A percentile compares a stretch with the other conserved stretches of the same genome.
Conservation (phyloP, 768 basidiomycete species). For the Suillus brevipes region DNA sequence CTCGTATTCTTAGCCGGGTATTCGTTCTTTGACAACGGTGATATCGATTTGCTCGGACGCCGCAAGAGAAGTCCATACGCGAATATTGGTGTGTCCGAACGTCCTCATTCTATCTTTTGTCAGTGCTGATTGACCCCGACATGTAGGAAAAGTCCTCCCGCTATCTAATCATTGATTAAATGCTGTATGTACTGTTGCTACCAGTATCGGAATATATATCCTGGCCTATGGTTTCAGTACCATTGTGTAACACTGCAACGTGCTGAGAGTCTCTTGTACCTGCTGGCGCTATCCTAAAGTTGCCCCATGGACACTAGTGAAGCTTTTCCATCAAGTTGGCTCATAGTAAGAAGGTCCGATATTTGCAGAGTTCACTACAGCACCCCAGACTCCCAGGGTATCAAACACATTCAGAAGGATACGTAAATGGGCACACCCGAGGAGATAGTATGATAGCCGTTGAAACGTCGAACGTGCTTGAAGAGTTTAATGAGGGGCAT, state of each 20-base stretch:
- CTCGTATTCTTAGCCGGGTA: conserved; percentile 55
- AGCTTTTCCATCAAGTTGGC: too few species aligned
- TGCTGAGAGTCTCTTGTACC: too few species aligned
- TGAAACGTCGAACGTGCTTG: too few species aligned
- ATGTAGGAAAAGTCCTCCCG: conserved; percentile 34
- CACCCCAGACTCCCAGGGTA: conserved; percentile 63
- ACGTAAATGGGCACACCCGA: conserved; percentile 56
- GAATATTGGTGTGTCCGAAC: conserved; percentile 55
- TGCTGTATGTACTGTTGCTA: not conserved
- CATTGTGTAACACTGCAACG: not conserved
- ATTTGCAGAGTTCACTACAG: conserved; percentile 57
- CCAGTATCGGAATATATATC: conserved; percentile 3
- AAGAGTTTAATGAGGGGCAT: too few species aligned
- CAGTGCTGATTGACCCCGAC: not conserved
- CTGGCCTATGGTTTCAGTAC: not conserved
- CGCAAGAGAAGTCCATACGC: conserved; percentile 59
- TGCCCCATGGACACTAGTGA: too few species aligned
- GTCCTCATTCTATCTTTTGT: conserved; percentile 1
- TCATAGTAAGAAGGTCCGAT: too few species aligned
- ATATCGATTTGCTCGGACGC: conserved; percentile 66
- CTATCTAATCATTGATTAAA: conserved; percentile 35
- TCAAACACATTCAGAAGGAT: conserved; percentile 44
- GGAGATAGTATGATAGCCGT: conserved; percentile 65
- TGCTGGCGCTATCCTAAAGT: too few species aligned
- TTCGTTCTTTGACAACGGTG: conserved; percentile 83